Conservation (phyloP, 1,139 yeast species). For the Diutina mesorugosa region DNA sequence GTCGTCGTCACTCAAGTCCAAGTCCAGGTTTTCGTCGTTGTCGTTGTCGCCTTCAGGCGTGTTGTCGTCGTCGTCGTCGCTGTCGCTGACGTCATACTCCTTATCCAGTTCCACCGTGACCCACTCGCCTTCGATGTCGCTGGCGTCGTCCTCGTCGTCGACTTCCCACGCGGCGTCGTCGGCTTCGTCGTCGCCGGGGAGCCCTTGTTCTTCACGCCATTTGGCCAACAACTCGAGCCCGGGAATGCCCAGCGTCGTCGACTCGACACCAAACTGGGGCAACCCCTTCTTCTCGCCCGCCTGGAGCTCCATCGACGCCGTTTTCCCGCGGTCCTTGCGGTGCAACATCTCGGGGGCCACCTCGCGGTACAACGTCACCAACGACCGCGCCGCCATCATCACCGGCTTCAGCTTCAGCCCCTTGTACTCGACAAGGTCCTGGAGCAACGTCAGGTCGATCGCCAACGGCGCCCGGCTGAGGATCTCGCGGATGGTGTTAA, state of each 20-base stretch:
- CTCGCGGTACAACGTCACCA: constrained; percentile 77
- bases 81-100: constrained; percentile 42
- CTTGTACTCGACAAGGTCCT: constrained; percentile 80
- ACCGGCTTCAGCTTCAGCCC: constrained; percentile 92
- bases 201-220: constrained; percentile 41
- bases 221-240: constrained; percentile 83
- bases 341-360: constrained; percentile 93
- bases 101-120: constrained; percentile 44
- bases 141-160: constrained; percentile 13
- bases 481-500: constrained; percentile 88
- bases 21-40: constrained; percentile 33
- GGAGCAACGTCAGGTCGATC: constrained; percentile 73
- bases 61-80: constrained; percentile 30
- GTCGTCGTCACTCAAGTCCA: constrained; percentile 3
- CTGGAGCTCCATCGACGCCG: constrained; percentile 70
- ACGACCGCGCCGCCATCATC: constrained; percentile 86
- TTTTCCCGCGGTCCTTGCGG: constrained; percentile 85
- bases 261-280: constrained; percentile 66
- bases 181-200: constrained; percentile 12
- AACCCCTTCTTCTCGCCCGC: constrained; percentile 29
- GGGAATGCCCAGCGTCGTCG: constrained; percentile 55
- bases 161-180: constrained; percentile 42
- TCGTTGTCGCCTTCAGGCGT: constrained; percentile 10
- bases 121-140: constrained; percentile 51
- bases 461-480: constrained; percentile 89